Conservation (phyloP, 2,329 filamentous ascomycete species). For the Penicillium expansum region DNA sequence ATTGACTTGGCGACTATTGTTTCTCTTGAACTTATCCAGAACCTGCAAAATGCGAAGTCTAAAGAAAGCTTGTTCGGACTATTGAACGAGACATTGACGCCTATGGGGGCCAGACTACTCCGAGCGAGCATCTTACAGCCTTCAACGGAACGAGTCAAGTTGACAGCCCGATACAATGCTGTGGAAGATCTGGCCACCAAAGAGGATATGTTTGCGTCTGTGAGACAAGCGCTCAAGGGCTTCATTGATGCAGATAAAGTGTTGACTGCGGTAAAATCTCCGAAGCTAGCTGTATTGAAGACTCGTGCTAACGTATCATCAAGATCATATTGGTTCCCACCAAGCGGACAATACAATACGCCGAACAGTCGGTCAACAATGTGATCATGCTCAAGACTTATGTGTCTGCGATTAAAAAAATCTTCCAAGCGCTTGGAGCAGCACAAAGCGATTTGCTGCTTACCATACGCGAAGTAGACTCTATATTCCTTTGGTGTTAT, state of each 20-base stretch:
- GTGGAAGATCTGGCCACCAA: constrained; percentile 77
- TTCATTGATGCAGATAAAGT: constrained; percentile 79
- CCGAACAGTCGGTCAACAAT: constrained; percentile 80
- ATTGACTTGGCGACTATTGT: constrained; percentile 86
- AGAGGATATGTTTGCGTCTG: constrained; percentile 78
- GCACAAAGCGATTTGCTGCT: constrained; percentile 63
- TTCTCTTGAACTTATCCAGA: constrained; percentile 87
- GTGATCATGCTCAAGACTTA: constrained; percentile 85
- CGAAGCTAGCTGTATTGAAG: not conserved
- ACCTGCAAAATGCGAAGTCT: constrained; percentile 72
- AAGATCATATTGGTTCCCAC: constrained; percentile 75
- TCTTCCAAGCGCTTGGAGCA: constrained; percentile 66
- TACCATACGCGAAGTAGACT: constrained; percentile 60
- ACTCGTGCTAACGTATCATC: constrained; percentile 13
- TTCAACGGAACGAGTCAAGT: constrained; percentile 66
- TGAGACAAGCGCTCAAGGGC: constrained; percentile 69
- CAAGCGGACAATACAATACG: constrained; percentile 63
- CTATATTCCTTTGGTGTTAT: not conserved
- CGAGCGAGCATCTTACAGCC: constrained; percentile 87
- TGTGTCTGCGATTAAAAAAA: constrained; percentile 62
- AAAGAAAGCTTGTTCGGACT: constrained; percentile 80
- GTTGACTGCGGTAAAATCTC: constrained; percentile 63
- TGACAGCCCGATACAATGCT: constrained; percentile 74
- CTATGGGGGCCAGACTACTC: constrained; percentile 83
- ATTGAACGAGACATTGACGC: constrained; percentile 78